A percentile compares a stretch with the other conserved stretches of the same genome.
These are phyloP conservation scores for Salvia hispanica DNA, from an alignment of 257 asterid species.

Conservation along the genomic window DNA sequence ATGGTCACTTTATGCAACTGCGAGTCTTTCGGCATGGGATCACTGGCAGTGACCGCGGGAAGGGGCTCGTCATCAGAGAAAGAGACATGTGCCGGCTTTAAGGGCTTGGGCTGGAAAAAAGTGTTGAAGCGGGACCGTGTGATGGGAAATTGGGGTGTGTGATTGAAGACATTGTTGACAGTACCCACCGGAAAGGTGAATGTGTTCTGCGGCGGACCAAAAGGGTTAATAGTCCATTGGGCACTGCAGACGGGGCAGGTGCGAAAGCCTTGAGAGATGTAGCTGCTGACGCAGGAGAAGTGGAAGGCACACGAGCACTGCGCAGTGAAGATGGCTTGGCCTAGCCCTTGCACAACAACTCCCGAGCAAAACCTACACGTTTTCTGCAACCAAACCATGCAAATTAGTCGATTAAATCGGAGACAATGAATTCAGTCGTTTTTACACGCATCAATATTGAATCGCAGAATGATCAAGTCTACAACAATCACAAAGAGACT, in stretches of 20 bases:
- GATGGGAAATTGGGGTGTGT: not conserved
- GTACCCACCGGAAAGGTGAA: too few species aligned
- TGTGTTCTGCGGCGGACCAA: not conserved
- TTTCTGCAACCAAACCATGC: slow-evolving; percentile 34
- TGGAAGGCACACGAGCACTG: slow-evolving; percentile 47
- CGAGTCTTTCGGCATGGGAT: not conserved
- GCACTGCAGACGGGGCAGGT: slow-evolving; percentile 40
- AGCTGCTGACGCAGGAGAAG: slow-evolving; percentile 28
- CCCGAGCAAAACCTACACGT: slow-evolving; percentile 39
- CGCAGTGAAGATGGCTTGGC: slow-evolving; percentile 39
- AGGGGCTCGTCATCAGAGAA: slow-evolving; percentile 43
- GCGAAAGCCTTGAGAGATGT: not conserved
- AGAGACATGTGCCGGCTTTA: not conserved
- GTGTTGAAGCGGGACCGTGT: too few species aligned
- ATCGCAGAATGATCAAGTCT: too few species aligned
- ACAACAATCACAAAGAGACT: too few species aligned
- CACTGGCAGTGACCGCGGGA: not conserved
- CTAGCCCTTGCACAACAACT: slow-evolving; percentile 21
- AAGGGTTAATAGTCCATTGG: slow-evolving; percentile 27
- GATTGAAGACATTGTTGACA: too few species aligned
- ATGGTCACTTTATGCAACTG: slow-evolving; percentile 21
- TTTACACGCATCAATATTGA: not conserved
- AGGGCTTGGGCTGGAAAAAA: not conserved
- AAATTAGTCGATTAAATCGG: not conserved
- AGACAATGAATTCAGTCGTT: not conserved